phyloP scores from a whole-genome alignment of 495 filamentous ascomycete species.

The Acidomyces sp. region DNA sequence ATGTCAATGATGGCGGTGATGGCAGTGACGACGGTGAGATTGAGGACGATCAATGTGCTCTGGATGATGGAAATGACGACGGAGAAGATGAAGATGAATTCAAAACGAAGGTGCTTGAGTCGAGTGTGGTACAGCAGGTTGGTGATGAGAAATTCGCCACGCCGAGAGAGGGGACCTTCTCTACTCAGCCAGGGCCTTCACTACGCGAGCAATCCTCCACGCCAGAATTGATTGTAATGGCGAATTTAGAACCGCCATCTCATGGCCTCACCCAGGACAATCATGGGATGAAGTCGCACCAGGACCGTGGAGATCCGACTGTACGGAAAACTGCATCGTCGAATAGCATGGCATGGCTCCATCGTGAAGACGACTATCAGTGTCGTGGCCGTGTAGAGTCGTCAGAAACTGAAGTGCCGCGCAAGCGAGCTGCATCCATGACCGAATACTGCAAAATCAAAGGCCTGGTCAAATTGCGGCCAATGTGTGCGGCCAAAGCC shows the following conservation, averaged over 20 bases:
- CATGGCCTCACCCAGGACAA: neutral
- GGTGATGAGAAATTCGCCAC: neutral
- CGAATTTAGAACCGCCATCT: neutral
- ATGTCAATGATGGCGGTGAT: neutral
- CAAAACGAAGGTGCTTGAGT: neutral
- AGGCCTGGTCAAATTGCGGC: neutral
- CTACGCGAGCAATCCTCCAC: too few species aligned
- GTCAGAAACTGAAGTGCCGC: neutral
- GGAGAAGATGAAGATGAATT: neutral
- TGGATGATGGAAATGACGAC: neutral
- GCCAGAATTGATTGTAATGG: neutral
- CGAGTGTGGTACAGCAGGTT: neutral
- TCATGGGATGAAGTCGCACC: neutral
- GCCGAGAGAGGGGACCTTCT: too few species aligned
- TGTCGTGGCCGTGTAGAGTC: neutral
- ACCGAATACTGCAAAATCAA: constrained; percentile 3
- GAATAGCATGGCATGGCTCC: neutral
- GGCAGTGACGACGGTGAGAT: neutral
- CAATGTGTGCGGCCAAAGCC: constrained; percentile 1
- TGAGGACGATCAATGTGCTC: neutral
- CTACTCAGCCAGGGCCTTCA: too few species aligned
- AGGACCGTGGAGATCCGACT: neutral
- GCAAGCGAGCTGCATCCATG: constrained; percentile 7
- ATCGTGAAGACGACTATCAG: constrained; percentile 1
- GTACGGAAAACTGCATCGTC: neutral